These are phyloP conservation scores for Tolypocladium capitatum DNA, from an alignment of 2,329 filamentous ascomycete species.

Conservation along the genomic window DNA sequence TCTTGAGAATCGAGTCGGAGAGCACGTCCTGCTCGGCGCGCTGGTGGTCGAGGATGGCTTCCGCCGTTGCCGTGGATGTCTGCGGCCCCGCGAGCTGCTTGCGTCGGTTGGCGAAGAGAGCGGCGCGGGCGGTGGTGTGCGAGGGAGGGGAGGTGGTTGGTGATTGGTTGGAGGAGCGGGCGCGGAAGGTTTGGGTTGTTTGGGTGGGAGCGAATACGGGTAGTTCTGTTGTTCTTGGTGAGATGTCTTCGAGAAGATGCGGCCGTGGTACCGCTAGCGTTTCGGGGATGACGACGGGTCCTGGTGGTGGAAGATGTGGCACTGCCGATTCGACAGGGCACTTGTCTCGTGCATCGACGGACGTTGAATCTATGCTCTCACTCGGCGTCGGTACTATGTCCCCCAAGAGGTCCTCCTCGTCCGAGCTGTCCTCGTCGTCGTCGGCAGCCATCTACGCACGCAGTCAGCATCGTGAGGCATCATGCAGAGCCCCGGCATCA, in stretches of 20 bases:
- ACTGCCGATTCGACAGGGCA: slow-evolving; percentile 8
- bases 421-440: slow-evolving; percentile 28
- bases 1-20: slow-evolving; percentile 65
- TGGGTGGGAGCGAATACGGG: slow-evolving; percentile 12
- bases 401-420: slow-evolving; percentile 44
- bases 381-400: slow-evolving; percentile 41
- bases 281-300: background rate
- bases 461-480: slow-evolving; percentile 4
- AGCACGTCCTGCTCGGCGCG: slow-evolving; percentile 72
- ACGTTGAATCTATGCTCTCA: slow-evolving; percentile 33
- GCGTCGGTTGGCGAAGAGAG: slow-evolving; percentile 29
- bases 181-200: slow-evolving; percentile 21
- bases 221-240: slow-evolving; percentile 5
- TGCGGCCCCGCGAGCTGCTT: slow-evolving; percentile 19
- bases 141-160: slow-evolving; percentile 9
- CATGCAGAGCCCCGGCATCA: background rate
- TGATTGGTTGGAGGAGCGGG: slow-evolving; percentile 13
- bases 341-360: slow-evolving; percentile 12
- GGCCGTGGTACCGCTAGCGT: slow-evolving; percentile 2
- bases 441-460: slow-evolving; percentile 17
- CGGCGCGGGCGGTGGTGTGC: slow-evolving; percentile 25
- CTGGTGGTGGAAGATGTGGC: slow-evolving; percentile 3
- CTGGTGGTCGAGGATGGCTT: slow-evolving; percentile 63
- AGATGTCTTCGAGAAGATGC: slow-evolving; percentile 2
- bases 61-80: slow-evolving; percentile 40